Base-by-base conservation (phyloP, 75 land plant genomes). In the Isoetes taiwanensis region DNA sequence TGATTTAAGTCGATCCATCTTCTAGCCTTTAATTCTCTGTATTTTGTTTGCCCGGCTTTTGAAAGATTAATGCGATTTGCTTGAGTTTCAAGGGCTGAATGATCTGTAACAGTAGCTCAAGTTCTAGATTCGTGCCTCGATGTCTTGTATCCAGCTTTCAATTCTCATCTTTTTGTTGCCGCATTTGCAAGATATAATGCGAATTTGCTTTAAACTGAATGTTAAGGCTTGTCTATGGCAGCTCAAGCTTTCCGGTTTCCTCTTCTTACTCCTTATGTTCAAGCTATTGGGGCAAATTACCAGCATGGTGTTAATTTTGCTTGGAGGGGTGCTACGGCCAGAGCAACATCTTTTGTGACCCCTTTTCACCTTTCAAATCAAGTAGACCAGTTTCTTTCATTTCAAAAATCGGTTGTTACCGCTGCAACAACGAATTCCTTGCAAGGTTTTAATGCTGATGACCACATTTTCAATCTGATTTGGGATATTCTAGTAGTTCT, bases 211-310 rank as follows among this genome's bases (percentile, higher is more conserved):
- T n/a, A n/a, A n/a, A n/a, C n/a, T n/a, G n/a, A n/a, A n/a, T n/a
- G n/a, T n/a, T n/a, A n/a, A n/a, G n/a, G n/a, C n/a, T n/a, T n/a
- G n/a, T n/a, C n/a, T n/a, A n/a, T n/a, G n/a, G 38, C 14, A 46
- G 50, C 50, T 8, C 50, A 46, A 46, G 50, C 50, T 5, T 46
- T 46, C 50, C 6, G 50, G 16, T 16, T n/a, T 16, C 50, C 50
- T 46, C 23, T 46, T n/a, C 16, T 46, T 19, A 4, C 50, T 6
- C 50, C 50, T 6, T 46, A 46, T 16, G 16, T 37, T 46, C 50
- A 46, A 46, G 25, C 16, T n/a, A n/a, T 46, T 8, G 6, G 4
- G 19, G 21, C 50, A 46, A n/a, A 46, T n/a, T 46, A 46, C 23
- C 16, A 19, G 5, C 16, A 19, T 23, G 50, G 50, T 46, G 19